Evolutionary conservation across 306 rosid species (phyloP).

Genomic region (Nissolia schottii): DNA sequence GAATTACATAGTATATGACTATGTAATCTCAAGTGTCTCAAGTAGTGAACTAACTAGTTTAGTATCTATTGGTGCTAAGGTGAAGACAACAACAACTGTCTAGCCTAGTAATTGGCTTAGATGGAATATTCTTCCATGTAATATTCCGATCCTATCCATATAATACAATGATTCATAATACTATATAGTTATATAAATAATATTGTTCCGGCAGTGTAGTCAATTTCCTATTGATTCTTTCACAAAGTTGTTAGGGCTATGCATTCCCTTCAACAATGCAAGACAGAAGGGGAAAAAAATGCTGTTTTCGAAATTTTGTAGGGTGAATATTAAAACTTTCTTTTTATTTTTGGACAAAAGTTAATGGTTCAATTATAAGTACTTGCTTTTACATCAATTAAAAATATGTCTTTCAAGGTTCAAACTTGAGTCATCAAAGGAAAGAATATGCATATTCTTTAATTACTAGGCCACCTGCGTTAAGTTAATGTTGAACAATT

Average conservation of each 20-base stretch:
- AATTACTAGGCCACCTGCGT: not conserved
- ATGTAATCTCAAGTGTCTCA: not conserved
- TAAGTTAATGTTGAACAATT: not conserved
- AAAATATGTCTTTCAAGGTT: not conserved
- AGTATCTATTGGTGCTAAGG: not conserved
- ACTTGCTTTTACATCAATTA: not conserved
- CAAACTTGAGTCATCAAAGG: not conserved
- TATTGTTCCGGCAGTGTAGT: constrained; percentile 25
- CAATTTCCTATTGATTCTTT: not conserved
- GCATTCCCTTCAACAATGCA: not conserved
- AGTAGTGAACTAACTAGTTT: not conserved
- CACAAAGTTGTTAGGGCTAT: not conserved
- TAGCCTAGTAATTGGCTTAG: constrained; percentile 6
- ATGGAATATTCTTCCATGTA: constrained; percentile 38
- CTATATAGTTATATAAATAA: not conserved
- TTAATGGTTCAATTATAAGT: not conserved
- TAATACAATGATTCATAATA: not conserved
- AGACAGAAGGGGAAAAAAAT: too few relatives aligned
- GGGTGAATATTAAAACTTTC: too few relatives aligned
- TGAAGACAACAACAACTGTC: not conserved
- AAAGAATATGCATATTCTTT: not conserved
- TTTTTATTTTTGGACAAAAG: not conserved
- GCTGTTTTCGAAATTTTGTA: too few relatives aligned
- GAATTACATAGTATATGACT: not conserved
- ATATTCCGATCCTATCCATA: constrained; percentile 30